phyloP scores from a whole-genome alignment of 2,329 filamentous ascomycete genomes.

The Pseudogymnoascus sp. region DNA sequence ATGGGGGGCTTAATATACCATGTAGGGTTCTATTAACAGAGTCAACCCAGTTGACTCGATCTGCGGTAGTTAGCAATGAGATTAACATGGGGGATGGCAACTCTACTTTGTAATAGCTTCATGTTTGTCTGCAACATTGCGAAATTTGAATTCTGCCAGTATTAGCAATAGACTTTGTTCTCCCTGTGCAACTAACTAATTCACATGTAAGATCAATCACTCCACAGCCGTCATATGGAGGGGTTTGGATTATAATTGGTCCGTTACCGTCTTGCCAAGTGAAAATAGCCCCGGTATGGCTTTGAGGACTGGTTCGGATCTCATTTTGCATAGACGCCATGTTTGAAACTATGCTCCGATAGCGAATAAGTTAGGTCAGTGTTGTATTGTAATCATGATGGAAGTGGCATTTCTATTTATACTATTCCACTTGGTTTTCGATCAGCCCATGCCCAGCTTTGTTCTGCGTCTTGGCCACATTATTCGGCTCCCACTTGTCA shows the following conservation, averaged over 20 bases:
- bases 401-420: background rate
- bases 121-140: too few relatives aligned
- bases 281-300: too few relatives aligned
- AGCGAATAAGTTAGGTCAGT: background rate
- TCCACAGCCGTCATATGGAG: background rate
- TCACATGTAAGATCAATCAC: background rate
- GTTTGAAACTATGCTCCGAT: background rate
- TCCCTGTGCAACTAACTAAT: too few relatives aligned
- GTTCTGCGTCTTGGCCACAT: background rate
- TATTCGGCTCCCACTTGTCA: background rate
- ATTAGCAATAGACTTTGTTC: too few relatives aligned
- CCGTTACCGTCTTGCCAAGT: background rate
- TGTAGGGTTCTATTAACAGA: background rate
- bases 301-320: background rate
- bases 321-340: background rate
- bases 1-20: background rate
- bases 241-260: background rate
- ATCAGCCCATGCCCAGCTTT: background rate
- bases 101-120: too few relatives aligned
- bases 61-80: background rate
- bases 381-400: background rate
- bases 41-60: background rate
- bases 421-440: background rate
- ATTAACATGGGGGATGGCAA: too few relatives aligned
- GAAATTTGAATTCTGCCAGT: too few relatives aligned